These are phyloP conservation scores for Lentinula raphanica DNA, from an alignment of 768 basidiomycete species.

Conservation along the genomic window DNA sequence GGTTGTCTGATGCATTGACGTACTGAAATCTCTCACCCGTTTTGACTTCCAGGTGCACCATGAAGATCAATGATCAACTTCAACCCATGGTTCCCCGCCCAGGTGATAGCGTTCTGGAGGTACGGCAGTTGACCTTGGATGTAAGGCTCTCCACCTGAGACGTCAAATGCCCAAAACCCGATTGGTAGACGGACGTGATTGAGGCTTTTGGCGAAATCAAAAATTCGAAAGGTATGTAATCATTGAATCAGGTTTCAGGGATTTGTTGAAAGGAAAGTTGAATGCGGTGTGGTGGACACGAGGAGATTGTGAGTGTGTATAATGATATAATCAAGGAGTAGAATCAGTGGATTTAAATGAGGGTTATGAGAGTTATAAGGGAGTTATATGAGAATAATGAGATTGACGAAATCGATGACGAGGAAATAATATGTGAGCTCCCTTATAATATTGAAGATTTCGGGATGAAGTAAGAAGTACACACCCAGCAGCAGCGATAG, in stretches of 20 bases:
- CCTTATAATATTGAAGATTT: no score
- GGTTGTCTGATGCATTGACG: background rate
- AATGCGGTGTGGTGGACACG: background rate
- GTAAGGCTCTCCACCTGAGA: slow-evolving; percentile 71
- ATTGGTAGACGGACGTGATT: slow-evolving; percentile 76
- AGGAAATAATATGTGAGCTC: no score
- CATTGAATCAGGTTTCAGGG: no score
- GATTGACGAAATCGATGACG: slow-evolving; percentile 1
- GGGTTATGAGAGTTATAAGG: background rate
- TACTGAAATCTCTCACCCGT: slow-evolving; percentile 45
- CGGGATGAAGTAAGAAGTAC: slow-evolving; percentile 8
- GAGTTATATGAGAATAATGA: background rate
- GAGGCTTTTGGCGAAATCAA: slow-evolving; percentile 36
- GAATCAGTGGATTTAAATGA: no score
- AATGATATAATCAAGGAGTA: background rate
- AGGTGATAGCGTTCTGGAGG: slow-evolving; percentile 57
- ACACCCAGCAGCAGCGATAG: slow-evolving; percentile 64
- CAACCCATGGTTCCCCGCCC: slow-evolving; percentile 66
- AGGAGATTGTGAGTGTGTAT: no score
- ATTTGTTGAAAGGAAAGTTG: no score
- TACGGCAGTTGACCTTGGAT: slow-evolving; percentile 74
- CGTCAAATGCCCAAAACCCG: slow-evolving; percentile 88
- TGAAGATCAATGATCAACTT: slow-evolving; percentile 82
- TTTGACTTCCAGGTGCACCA: slow-evolving; percentile 80
- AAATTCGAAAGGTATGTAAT: slow-evolving; percentile 1